Percentiles rank a stretch among this genome's conserved stretches.
Evolutionary conservation across 2,329 filamentous ascomycete genomes (phyloP).

Genomic region (Mollisia scopiformis): DNA sequence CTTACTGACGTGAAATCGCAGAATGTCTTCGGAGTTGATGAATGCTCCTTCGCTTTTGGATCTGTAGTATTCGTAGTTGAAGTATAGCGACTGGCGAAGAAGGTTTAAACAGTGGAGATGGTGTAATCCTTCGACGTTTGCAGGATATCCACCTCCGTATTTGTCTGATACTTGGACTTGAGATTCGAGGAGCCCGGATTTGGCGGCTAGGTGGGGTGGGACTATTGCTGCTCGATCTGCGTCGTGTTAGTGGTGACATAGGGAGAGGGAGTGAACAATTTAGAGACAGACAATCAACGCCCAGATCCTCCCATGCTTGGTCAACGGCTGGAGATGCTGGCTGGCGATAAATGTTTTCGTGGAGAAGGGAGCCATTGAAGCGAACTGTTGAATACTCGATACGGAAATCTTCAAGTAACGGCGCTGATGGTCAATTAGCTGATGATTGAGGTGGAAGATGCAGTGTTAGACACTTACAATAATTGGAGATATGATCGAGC

Average conservation of each 20-base stretch:
- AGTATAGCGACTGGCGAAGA: conserved; percentile 51
- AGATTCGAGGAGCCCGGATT: conserved; percentile 46
- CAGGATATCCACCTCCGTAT: conserved; percentile 53
- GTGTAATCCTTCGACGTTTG: conserved; percentile 48
- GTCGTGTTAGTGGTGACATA: conserved; percentile 4
- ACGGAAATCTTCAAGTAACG: conserved; percentile 43
- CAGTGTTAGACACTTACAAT: conserved; percentile 15
- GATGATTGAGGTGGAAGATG: neutral
- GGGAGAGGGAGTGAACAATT: neutral
- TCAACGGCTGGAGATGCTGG: conserved; percentile 49
- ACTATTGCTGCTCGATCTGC: conserved; percentile 44
- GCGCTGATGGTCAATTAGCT: conserved; percentile 10
- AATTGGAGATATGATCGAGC: conserved; percentile 13
- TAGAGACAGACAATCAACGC: conserved; percentile 46
- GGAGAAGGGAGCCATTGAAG: conserved; percentile 54
- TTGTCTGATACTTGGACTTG: conserved; percentile 51
- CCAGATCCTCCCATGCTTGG: conserved; percentile 51
- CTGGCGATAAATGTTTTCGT: conserved; percentile 51
- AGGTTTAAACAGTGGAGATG: conserved; percentile 56
- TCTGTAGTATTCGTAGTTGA: conserved; percentile 54
- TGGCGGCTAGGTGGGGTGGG: conserved; percentile 42
- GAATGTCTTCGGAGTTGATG: conserved; percentile 47
- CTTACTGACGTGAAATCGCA: conserved; percentile 53
- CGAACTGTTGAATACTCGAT: conserved; percentile 43
- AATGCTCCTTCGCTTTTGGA: conserved; percentile 46